Base-by-base conservation (phyloP, 2,329 filamentous ascomycete species). In the Claviceps maximensis region DNA sequence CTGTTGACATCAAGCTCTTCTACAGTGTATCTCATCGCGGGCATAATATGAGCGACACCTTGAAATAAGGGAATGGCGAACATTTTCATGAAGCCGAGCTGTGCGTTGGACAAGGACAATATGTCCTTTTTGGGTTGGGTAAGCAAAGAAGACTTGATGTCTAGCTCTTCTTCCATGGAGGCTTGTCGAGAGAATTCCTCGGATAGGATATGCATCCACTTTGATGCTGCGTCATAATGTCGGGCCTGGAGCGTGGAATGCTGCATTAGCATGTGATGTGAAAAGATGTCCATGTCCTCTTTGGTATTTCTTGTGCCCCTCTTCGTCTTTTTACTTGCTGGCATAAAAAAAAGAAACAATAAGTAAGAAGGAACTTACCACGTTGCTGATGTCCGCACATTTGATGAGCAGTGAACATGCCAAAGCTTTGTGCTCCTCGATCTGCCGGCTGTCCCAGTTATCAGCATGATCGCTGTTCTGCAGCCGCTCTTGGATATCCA, bases 351-450 rank as follows among this genome's bases (percentile, higher is more conserved):
- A n/a, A n/a, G n/a, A n/a, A 3, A 41, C n/a, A 19, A 23, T 13
- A 9, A 15, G 36, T n/a, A 23, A 19, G 13, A 12, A 33, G 41
- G 49, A 23, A 84, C 87, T 67, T 77, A 91, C 87, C 67, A 97
- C 93, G 66, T 98, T 98, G 71, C 91, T 96, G 64, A 98, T 97
- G 67, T 98, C 93, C 41, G 93, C 93, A 65, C 93, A 97, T 68
- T 98, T 98, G 71, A 98, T 96, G 55, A 98, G 73, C 53, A 98
- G 72, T 15, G 89, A 89, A 69, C 93, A 97, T n/a, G 86, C 74
- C 47, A 97, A 71, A 10, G 87, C 82, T 59, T 84, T 86, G 59
- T 89, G 80, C 59, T 90, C 85, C 56, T 93, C 84, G 12, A 84
- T 66, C 59, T 85, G 78, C 58, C 89, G 86, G 5, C 79, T 80